Base-by-base conservation (phyloP, 768 basidiomycete species). In the Suillus subaureus region DNA sequence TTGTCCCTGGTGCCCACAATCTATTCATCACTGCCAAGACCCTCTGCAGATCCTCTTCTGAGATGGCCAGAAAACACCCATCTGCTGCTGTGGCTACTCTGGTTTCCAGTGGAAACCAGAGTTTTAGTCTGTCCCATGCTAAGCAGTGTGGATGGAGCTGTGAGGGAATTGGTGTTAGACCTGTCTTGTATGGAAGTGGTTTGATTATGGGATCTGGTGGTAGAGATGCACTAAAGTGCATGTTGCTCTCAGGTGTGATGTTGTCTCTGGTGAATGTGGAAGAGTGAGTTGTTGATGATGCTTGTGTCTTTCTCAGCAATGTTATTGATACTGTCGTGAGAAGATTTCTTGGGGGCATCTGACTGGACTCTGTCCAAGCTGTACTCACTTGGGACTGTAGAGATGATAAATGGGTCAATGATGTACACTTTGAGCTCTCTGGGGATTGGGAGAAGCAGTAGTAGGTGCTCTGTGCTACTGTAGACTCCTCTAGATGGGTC, bases 371-470 rank as follows among this genome's bases (percentile, higher is more conserved):
- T 31, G 3, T 23, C 11, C 1, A 23, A 33, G 1, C 8, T n/a
- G 15, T 31, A 26, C 1, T 16, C 6, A 33, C 58, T 6, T 35
- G 35, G n/a, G 12, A 18, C 23, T 3, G 12, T 49, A 2, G 47
- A 49, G 12, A 2, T 23, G 5, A 40, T 2, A 42, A 52, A 35
- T 0, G 39, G 39, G 35, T 57, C 6, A 2, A 51, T 2, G 21
- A 61, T 40, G 66, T 49, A 39, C 12, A 26, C 0, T 8, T n/a
- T 0, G 37, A 73, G 64, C 0, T 61, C 57, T 1, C 12, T 18
- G 0, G 69, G 69, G 7, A 70, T 67, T 11, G 45, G 15, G 37
- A 70, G 65, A 4, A 21, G 12, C 1, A 61, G 70, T 16, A 70
- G 65, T 1, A 68, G 52, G 49, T 60, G 61, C 61, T 39, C 28